phyloP scores from a whole-genome alignment of 192 early-diverging fungal species.

The Rhizophagus clarus region DNA sequence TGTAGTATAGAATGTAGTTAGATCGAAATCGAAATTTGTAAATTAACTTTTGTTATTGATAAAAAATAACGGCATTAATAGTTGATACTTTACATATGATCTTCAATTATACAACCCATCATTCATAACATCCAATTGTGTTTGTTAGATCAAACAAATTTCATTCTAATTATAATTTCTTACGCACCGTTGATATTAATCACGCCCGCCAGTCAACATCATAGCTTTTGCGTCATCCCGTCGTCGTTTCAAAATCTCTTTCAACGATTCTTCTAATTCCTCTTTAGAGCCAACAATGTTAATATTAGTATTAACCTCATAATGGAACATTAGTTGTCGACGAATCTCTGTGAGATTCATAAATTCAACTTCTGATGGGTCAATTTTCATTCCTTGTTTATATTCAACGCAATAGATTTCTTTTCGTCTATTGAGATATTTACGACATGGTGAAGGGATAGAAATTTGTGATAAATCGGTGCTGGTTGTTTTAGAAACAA shows the following conservation, averaged over 20 bases:
- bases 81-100: no score
- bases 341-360: background rate
- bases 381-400: background rate
- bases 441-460: conserved; percentile 2
- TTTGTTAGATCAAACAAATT: no score
- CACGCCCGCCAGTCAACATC: background rate
- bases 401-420: conserved; percentile 7
- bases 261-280: background rate
- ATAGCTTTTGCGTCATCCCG: background rate
- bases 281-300: background rate
- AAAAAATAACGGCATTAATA: no score
- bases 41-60: no score
- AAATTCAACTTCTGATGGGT: background rate
- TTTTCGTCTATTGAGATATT: conserved; percentile 2
- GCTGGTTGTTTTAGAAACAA: background rate
- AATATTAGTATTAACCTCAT: background rate
- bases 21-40: no score
- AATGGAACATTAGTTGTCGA: conserved; percentile 4
- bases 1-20: no score
- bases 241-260: conserved; percentile 6
- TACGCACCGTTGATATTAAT: background rate
- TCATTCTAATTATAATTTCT: background rate
- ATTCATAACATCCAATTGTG: no score
- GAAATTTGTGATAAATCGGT: background rate
- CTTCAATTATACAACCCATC: no score